Evolutionary conservation across 345 rosid genomes (phyloP), one percentile per base, ranked within the genome.

Genomic region (Aethionema arabicum): DNA sequence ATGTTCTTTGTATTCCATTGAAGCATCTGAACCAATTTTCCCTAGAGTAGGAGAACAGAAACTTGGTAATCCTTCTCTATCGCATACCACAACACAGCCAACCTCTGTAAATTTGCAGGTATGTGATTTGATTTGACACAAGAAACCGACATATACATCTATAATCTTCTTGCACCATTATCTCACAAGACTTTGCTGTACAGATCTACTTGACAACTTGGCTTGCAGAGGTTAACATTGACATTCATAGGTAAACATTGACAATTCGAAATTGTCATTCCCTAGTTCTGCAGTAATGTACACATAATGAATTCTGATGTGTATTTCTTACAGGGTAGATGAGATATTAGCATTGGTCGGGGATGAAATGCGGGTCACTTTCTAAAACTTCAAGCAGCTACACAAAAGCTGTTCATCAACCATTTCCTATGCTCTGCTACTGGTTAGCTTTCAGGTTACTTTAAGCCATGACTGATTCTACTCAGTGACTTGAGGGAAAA

Each of bases 131-230:
- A 11, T 15, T 48, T 7, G 7, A 33, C 61, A 32, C 13, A 29
- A 43, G 40, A 35, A 11, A 39, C 15, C 21, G 0, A 5, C 15
- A 3, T 45, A 11, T 5, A 11, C 21, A 11, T 47, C 0, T 40
- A 9, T 40, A 56, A 13, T 0, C 47, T 42, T 45, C 36, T 30
- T 42, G 11, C 42, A 36, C 2, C 36, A 29, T 7, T 50, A 7
- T 38, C 59, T 59, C 8, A 4, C 6, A 31, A 39, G 11, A 44
- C 4, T 32, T 51, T 58, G 57, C 2, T 32, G 48, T 66, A 60
- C 83, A 91, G 95, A 82, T 82, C 39, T 80, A 78, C 76, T 71
- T 91, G 59, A 84, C 95, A 48, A 69, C 96, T 54, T 88, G 95
- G 98, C 83, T 81, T 67, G 85, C 91, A n/a, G 91, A 84, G 72